Evolutionary conservation across 305 asterid genomes (phyloP).

Genomic region (Fraxinus velutina): DNA sequence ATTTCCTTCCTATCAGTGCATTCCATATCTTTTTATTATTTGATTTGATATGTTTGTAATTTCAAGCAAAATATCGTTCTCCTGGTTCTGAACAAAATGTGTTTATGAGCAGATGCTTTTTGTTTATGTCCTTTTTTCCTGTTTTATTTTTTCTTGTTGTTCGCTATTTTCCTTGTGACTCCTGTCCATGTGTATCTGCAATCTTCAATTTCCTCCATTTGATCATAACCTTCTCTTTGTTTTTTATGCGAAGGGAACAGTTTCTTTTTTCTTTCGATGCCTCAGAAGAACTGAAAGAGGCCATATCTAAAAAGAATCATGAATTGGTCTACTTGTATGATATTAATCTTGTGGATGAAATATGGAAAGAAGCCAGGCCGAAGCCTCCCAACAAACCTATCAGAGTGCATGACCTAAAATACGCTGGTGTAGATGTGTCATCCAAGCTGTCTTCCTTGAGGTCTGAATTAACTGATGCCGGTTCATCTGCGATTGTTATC

Average conservation of each 20-base stretch:
- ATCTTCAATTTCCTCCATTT: constrained; percentile 33
- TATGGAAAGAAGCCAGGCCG: constrained; percentile 88
- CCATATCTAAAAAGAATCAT: constrained; percentile 65
- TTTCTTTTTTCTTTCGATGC: constrained; percentile 93
- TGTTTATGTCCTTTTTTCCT: not conserved
- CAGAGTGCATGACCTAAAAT: constrained; percentile 78
- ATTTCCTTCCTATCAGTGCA: not conserved
- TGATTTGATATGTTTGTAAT: not conserved
- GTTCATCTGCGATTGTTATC: constrained; percentile 82
- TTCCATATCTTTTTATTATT: not conserved
- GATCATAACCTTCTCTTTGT: constrained; percentile 49
- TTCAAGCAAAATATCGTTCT: not conserved
- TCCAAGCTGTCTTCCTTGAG: constrained; percentile 78
- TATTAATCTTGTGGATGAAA: constrained; percentile 86
- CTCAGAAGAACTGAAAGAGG: constrained; percentile 85
- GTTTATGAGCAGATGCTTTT: not conserved
- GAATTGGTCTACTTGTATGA: constrained; percentile 81
- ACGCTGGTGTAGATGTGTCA: constrained; percentile 80
- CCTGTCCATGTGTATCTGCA: constrained; percentile 14
- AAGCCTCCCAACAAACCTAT: constrained; percentile 59
- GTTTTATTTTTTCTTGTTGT: constrained; percentile 1
- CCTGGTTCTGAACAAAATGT: constrained; percentile 8
- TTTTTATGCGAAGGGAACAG: constrained; percentile 84
- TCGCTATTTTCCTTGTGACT: not conserved
- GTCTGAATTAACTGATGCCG: constrained; percentile 64